A percentile compares a stretch with the other conserved stretches of the same genome.
These are phyloP conservation scores for Blastobotrys indianensis DNA, from an alignment of 1,139 yeast genomes.

Conservation along the genomic window DNA sequence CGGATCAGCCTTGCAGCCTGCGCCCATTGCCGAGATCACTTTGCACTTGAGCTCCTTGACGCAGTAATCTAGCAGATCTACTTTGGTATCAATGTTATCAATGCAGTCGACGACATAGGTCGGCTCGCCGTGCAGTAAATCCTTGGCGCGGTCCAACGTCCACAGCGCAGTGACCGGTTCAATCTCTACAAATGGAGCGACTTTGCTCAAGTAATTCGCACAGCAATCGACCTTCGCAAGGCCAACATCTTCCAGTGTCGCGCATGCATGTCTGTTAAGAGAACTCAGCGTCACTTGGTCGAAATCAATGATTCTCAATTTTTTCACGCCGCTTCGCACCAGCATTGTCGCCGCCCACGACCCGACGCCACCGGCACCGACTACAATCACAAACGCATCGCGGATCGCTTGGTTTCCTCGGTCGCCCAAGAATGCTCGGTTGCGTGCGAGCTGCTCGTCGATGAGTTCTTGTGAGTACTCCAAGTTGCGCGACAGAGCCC, in stretches of 20 bases:
- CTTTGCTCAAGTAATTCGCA: conserved; percentile 52
- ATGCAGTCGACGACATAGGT: conserved; percentile 82
- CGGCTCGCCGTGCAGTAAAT: conserved; percentile 51
- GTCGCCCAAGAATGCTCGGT: conserved; percentile 83
- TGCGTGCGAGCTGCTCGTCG: conserved; percentile 86
- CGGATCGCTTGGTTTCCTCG: conserved; percentile 77
- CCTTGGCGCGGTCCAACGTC: conserved; percentile 51
- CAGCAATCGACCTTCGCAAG: conserved; percentile 79
- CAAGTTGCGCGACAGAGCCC: neutral
- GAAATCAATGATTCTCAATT: conserved; percentile 77
- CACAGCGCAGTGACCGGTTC: conserved; percentile 75
- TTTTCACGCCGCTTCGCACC: conserved; percentile 81
- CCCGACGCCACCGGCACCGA: conserved; percentile 99
- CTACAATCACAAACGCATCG: conserved; percentile 69
- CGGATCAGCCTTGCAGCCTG: conserved; percentile 87
- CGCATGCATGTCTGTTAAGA: conserved; percentile 90
- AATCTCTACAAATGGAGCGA: conserved; percentile 89
- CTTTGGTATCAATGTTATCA: conserved; percentile 92
- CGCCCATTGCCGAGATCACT: conserved; percentile 89
- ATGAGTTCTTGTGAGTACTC: conserved; percentile 54
- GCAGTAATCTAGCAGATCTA: conserved; percentile 75
- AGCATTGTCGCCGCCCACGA: conserved; percentile 95
- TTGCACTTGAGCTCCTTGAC: conserved; percentile 42
- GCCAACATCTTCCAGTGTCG: conserved; percentile 83
- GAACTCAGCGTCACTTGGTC: conserved; percentile 93